Base-by-base conservation (phyloP, 805 yeast genomes). In the Suhomyces kilbournensis region DNA sequence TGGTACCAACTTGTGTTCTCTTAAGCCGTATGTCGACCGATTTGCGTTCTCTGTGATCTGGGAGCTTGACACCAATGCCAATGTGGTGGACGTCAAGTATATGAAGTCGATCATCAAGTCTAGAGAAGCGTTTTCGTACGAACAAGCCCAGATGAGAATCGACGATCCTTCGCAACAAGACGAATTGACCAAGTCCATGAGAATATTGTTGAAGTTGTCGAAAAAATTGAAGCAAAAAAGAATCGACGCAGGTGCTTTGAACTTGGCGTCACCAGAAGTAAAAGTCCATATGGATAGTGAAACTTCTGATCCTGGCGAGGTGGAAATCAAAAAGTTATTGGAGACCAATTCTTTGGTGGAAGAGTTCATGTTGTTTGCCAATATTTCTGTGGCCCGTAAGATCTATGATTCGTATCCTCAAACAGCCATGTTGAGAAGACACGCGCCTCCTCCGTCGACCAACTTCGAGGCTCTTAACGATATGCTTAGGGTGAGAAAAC, bases 391-490 rank as follows among this genome's bases (percentile, higher is more conserved):
- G 22, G 99, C 99, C 2, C 80, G 88, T 63, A 90, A 89, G 69
- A 94, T 94, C 46, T 90, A 84, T 70, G 96, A 90, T 48, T 86
- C 96, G 2, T 92, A 86, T 67, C 99, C 99, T 4, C 99, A 94
- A 69, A 92, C 97, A 3, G 99, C 99, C 7, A 90, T 94, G 97
- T 75, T 94, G 54, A 87, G 99, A 81, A 85, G 99, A 64, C 99
- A 94, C 68, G 96, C 92, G 8, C 82, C 97, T n/a, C 99, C 99
- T 17, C 97, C 98, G 20, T 84, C 91, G 1, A 85, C 97, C 2
- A 93, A 92, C 61, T 94, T 94, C 67, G 99, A 94, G 65, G 77
- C 79, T 15, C 76, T 94, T 57, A 91, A 92, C 67, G 96, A 93
- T 62, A 92, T 92, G 86, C 76, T 94, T 51, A 82, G 90, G 53